Base-by-base conservation (phyloP, 129 eudicot species). In the Glebionis coronaria region DNA sequence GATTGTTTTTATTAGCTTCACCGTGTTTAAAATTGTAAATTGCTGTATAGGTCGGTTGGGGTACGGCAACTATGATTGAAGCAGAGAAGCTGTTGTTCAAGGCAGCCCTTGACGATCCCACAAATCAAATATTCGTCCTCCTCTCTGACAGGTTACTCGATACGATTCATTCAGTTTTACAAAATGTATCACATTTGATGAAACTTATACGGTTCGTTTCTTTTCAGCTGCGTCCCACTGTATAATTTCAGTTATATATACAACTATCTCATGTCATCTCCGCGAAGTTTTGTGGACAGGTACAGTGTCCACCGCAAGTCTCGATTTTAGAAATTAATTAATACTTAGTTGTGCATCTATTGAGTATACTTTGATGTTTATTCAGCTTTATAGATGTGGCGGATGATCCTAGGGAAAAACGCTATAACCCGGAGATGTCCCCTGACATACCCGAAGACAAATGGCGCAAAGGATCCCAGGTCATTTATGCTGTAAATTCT, bases 401-500 rank as follows among this genome's bases (percentile, higher is more conserved):
- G n/a, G 85, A 69, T 61, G 67, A 65, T 70, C 47, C 52, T 1
- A 69, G 29, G 9, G 86, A 74, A 56, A 51, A 67, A 1, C 86
- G 83, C 16, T 82, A 82, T 44, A 74, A 76, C 67, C 74, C 82
- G 18, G 72, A 78, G 46, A 78, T 78, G 80, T 70, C 74, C 28
- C 83, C 86, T 78, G 71, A 78, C 47, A 78, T 82, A 82, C 72
- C 72, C 28, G 72, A 78, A 63, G 78, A 70, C 61, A 82, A 71
- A 75, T 82, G 86, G 86, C 80, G 81, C 12, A 78, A 78, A 74
- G 86, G 83, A 54, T 82, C 86, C 77, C 81, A 78, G 82, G 83
- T 82, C 59, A 35, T 44, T 65, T 54, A 25, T 45, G 19, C 21
- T 25, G 74, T 49, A 13, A 4, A 35, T 35, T 6, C 1, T 35